Evolutionary conservation across 768 basidiomycete species (phyloP), one percentile per base, ranked within the genome.

Genomic region (Scleroderma bovista): DNA sequence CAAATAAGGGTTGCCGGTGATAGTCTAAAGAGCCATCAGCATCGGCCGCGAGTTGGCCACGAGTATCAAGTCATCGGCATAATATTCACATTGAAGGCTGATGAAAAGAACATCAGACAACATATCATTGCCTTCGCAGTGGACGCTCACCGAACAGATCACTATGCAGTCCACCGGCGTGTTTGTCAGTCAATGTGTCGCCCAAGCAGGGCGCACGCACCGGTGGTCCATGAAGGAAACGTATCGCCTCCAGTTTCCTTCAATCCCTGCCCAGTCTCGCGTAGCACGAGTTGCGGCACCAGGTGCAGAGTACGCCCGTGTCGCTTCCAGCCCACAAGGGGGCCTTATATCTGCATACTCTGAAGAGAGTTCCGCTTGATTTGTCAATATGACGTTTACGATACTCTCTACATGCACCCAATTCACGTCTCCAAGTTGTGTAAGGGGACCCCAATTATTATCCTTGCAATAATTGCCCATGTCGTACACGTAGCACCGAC

Each of bases 151-250:
- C 52, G 36, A 57, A 51, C 36, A 65, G 48, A 56, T 67, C 60
- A 36, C 64, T 67, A 43, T 20, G 42, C 9, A 19, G 15, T 29
- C 12, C 6, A 2, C 38, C 9, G 5, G 19, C 47, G 15, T 20
- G 9, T 29, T 16, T 16, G 26, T 62, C 32, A 53, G 37, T 16
- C 66, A 70, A 46, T 49, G 75, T n/a, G 77, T 54, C 72, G 22
- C 74, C 73, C 50, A n/a, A 36, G 23, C 5, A 9, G 48, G 37
- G 46, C 31, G 12, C 26, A 54, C 64, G 29, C 50, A 84, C 84
- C 82, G 75, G 63, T 87, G 86, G 68, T 88, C 87, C 83, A 88
- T 82, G 57, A 86, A 88, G 52, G 79, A 86, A 17, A 88, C 79
- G 52, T 82, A 80, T 63, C 87, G 71, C 54, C 77, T 72, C 87